Conservation (phyloP, 2,329 filamentous ascomycete species). For the Scedosporium minutisporum region DNA sequence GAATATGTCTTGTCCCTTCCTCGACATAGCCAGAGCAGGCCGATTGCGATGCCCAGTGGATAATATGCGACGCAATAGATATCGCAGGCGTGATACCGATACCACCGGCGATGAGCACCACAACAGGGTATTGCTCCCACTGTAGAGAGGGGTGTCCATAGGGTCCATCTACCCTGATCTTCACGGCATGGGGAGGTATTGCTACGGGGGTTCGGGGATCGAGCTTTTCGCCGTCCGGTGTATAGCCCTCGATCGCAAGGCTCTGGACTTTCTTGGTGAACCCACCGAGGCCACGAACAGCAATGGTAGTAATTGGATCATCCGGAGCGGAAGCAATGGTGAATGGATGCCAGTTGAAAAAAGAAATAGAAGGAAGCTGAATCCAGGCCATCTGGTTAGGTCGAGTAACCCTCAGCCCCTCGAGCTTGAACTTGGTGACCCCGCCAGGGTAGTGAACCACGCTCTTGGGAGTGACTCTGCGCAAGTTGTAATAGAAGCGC, state of each 20-base stretch:
- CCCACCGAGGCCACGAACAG: constrained; percentile 11
- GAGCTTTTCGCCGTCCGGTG: neutral
- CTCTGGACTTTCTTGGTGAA: constrained; percentile 9
- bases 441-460: constrained; percentile 11
- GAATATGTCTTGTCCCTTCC: constrained; percentile 7
- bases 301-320: constrained; percentile 10
- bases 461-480: constrained; percentile 7
- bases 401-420: constrained; percentile 7
- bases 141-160: constrained; percentile 13
- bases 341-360: constrained; percentile 18
- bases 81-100: constrained; percentile 17
- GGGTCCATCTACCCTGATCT: constrained; percentile 13
- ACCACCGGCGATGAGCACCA: constrained; percentile 14
- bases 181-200: neutral
- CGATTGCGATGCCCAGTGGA: constrained; percentile 4
- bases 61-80: constrained; percentile 14
- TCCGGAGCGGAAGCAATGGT: constrained; percentile 13
- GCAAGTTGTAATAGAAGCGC: constrained; percentile 14
- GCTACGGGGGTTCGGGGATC: neutral
- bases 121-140: constrained; percentile 12
- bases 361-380: constrained; percentile 13
- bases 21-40: neutral
- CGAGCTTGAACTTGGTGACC: constrained; percentile 14
- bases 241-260: constrained; percentile 1
- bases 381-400: constrained; percentile 17